Evolutionary conservation across 73 alveolate genomes (phyloP).

Genomic region (Uronychia setigera): DNA sequence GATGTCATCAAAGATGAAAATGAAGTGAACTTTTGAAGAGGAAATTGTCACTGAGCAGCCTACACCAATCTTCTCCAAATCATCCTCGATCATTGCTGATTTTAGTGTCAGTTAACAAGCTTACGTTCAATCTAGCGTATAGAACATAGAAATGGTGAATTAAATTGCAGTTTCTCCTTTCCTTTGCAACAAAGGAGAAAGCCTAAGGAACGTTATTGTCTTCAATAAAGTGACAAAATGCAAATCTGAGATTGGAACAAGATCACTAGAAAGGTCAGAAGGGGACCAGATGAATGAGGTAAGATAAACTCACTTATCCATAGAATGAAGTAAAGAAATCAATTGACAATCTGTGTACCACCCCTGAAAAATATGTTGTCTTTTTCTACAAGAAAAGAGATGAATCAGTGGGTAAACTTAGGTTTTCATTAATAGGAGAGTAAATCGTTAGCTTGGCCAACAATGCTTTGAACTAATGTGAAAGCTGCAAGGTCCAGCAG

Average conservation of each 20-base stretch:
- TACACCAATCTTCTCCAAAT: too few relatives aligned
- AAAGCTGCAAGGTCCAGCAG: neutral
- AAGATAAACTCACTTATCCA: neutral
- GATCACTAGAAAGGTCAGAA: neutral
- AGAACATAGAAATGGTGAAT: too few relatives aligned
- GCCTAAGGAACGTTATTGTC: neutral
- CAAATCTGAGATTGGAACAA: neutral
- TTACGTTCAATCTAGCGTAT: too few relatives aligned
- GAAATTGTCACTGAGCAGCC: neutral
- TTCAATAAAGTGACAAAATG: neutral
- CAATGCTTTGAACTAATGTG: neutral
- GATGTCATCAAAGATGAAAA: too few relatives aligned
- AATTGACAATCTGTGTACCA: neutral
- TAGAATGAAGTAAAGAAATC: neutral
- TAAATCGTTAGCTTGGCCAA: neutral
- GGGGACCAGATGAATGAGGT: neutral
- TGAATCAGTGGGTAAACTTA: neutral
- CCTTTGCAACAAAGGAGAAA: neutral
- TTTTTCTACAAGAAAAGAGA: neutral
- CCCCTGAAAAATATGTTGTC: neutral
- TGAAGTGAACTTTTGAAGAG: too few relatives aligned
- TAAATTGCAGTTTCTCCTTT: too few relatives aligned
- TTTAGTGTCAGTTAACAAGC: too few relatives aligned
- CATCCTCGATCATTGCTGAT: too few relatives aligned
- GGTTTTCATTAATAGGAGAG: neutral